Base-by-base conservation (phyloP, 345 rosid genomes). In the Nephelium lappaceum region DNA sequence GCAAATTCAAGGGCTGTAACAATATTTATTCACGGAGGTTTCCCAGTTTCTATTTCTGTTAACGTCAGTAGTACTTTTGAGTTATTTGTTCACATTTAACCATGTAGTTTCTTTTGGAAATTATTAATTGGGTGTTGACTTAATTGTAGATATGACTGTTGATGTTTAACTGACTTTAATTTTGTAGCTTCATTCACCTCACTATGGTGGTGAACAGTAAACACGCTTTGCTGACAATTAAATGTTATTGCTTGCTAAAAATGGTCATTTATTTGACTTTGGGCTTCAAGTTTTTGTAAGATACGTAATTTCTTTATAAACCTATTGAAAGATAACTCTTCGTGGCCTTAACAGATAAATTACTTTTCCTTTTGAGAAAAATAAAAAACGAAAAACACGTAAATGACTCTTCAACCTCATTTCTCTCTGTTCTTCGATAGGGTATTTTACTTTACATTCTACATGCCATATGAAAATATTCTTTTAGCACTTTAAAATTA, bases 11-110 rank as follows among this genome's bases (percentile, higher is more conserved):
- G 88, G 86, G 95, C 94, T 68, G 95, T 92, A 7, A 93, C 98
- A 42, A 69, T 95, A 71, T 95, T 93, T 83, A 95, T 95, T 79
- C 92, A 98, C 70, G 99, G 98, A 91, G 99, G 99, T 72, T 75
- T 27, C 43, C 41, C 55, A 27, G 23, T 66, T 65, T 25, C 23
- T 67, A 21, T 36, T 12, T 47, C 73, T 72, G 16, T 72, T 45
- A 58, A 14, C 3, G 12, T 67, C 21, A 27, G 1, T 49, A 64
- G 45, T 55, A 25, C 27, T 71, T 51, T n/a, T 36, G 11, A 15
- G 49, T 18, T 23, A 5, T n/a, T 25, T 15, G 53, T 73, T 14
- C 73, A 60, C 1, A 31, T 47, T n/a, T 18, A 42, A 23, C 1
- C 4, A 49, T 51, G 11, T 31, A 10, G 23, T 18, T 51, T 49